Conservation (phyloP, 352 stramenopile species). For the Phytopythium vexans region DNA sequence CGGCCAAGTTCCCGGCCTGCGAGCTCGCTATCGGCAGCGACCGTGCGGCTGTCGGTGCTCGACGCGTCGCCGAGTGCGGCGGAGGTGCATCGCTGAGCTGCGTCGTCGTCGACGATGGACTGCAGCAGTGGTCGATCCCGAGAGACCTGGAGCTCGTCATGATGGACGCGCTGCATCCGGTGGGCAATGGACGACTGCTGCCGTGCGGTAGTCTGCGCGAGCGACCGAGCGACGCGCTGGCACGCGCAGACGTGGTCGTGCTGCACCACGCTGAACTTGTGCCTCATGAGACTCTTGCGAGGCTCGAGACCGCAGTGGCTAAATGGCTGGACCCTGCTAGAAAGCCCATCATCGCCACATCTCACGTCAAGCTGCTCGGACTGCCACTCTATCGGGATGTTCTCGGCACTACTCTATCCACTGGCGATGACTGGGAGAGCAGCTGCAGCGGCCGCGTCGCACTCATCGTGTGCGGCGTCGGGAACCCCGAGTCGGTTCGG, state of each 20-base stretch:
- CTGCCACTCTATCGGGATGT: constrained; percentile 13
- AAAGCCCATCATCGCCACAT: constrained; percentile 39
- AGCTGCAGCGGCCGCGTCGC: constrained; percentile 11
- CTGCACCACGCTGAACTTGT: constrained; percentile 61
- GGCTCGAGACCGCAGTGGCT: constrained; percentile 14
- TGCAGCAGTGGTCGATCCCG: constrained; percentile 64
- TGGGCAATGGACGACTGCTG: constrained; percentile 59
- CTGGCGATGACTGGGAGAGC: not conserved
- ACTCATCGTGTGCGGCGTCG: constrained; percentile 57
- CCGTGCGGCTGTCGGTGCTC: constrained; percentile 24
- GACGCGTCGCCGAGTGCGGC: constrained; percentile 26
- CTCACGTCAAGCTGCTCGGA: constrained; percentile 37
- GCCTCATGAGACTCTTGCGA: constrained; percentile 1
- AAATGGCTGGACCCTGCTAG: constrained; percentile 5
- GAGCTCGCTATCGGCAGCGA: constrained; percentile 30
- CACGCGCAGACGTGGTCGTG: constrained; percentile 47
- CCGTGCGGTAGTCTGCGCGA: constrained; percentile 59
- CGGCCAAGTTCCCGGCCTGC: constrained; percentile 34
- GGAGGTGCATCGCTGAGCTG: constrained; percentile 22
- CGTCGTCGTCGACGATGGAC: constrained; percentile 58
- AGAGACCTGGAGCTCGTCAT: constrained; percentile 74
- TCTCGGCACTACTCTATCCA: not conserved
- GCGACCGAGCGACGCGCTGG: constrained; percentile 32
- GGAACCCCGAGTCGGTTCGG: constrained; percentile 59
- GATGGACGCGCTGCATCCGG: constrained; percentile 61